Base-by-base conservation (phyloP, 306 rosid species). In the Oxytropis ochrocephala region DNA sequence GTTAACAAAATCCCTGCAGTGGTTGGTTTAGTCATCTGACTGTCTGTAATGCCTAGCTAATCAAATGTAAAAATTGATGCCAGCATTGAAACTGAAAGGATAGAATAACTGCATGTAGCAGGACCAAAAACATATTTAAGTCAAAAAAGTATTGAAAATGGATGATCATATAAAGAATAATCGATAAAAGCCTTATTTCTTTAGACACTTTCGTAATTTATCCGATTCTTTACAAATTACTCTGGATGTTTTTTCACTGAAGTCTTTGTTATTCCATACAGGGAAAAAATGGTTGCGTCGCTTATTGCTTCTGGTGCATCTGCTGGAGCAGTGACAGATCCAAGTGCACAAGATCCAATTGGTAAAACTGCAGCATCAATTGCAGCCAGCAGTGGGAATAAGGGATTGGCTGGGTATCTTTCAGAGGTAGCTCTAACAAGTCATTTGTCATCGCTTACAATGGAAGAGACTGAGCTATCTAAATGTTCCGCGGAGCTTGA, bases 251-350 rank as follows among this genome's bases (percentile, higher is more conserved):
- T 11, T 32, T 51, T 44, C 19, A 42, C 68, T 79, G 29, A 85
- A 69, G 33, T n/a, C 6, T 39, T 58, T 38, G 66, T 56, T 48
- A 17, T 42, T 67, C 72, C 48, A 36, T 67, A 55, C 76, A 95
- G 99, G 87, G 99, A 95, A 80, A 89, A 87, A 84, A 95, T 83
- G 95, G 95, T 89, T 63, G 99, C 97, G 11, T 82, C 88, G 44
- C 95, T 95, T 48, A 43, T 88, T 67, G 97, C 99, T 61, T 91
- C 97, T 33, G 96, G 91, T 70, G 99, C 97, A 66, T 91, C 83
- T 70, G 96, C 97, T 53, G 97, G 97, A 53, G 97, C 99, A 21
- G 97, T 95, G 83, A 95, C 99, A 36, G 99, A 95, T 79, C 97
- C 99, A 55, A 80, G 49, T 75, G 65, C 82, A 63, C 95, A 82